A percentile compares a stretch with the other conserved stretches of the same genome.
Evolutionary conservation across 805 yeast genomes (phyloP).

Genomic region (Kregervanrija fluxuum): DNA sequence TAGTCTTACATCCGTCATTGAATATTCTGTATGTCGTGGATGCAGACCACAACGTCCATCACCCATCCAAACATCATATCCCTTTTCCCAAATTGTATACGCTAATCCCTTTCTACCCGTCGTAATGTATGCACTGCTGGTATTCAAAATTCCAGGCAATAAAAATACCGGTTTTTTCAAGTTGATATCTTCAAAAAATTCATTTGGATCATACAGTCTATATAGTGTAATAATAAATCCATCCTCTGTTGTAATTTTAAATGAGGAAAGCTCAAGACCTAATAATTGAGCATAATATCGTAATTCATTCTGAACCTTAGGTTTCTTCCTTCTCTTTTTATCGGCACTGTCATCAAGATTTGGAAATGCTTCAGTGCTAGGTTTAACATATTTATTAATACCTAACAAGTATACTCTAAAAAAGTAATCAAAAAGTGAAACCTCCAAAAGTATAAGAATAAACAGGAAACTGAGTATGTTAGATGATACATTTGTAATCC

Average conservation of each 20-base stretch:
- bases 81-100: slow-evolving; percentile 38
- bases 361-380: too few relatives aligned
- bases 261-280: slow-evolving; percentile 52
- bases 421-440: too few relatives aligned
- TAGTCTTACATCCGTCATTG: slow-evolving; percentile 41
- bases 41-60: slow-evolving; percentile 84
- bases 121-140: slow-evolving; percentile 78
- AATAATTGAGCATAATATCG: slow-evolving; percentile 60
- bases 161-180: slow-evolving; percentile 52
- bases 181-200: slow-evolving; percentile 12
- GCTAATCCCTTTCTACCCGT: slow-evolving; percentile 79
- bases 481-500: too few relatives aligned
- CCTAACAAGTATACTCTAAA: too few relatives aligned
- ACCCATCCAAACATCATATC: slow-evolving; percentile 88
- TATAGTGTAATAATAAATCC: slow-evolving; percentile 69
- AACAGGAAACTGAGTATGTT: too few relatives aligned
- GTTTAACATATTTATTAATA: too few relatives aligned
- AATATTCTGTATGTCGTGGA: slow-evolving; percentile 52
- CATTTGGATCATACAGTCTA: slow-evolving; percentile 48
- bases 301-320: slow-evolving; percentile 31
- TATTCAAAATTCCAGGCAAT: slow-evolving; percentile 82
- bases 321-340: slow-evolving; percentile 13
- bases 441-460: too few relatives aligned
- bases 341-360: too few relatives aligned
- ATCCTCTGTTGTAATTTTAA: slow-evolving; percentile 64